Percentiles rank a stretch among this genome's conserved stretches.
Conservation (phyloP, 805 yeast species). For the Myxozyma mucilagina region DNA sequence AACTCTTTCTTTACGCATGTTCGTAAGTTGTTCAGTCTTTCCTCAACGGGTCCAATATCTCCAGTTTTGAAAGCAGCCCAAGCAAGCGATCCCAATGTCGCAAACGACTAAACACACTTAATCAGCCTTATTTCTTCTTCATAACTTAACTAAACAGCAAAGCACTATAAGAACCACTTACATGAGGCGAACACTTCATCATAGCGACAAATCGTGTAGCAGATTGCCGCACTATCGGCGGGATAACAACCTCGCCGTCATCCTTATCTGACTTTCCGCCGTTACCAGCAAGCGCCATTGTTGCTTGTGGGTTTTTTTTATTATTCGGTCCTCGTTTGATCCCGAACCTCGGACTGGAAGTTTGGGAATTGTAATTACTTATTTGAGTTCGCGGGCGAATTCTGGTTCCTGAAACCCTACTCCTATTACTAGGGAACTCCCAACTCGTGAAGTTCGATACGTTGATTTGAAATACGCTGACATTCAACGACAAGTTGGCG, state of each 20-base stretch:
- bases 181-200: background rate
- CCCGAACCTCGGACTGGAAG: background rate
- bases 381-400: background rate
- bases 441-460: too few species aligned
- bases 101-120: background rate
- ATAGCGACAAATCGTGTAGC: background rate
- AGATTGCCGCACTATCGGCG: background rate
- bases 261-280: background rate
- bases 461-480: too few species aligned
- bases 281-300: background rate
- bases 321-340: background rate
- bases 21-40: background rate
- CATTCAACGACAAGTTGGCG: too few species aligned
- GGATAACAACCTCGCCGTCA: background rate
- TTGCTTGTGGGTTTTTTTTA: background rate
- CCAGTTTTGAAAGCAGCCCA: background rate
- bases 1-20: background rate
- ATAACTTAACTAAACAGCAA: background rate
- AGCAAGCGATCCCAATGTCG: background rate
- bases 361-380: background rate
- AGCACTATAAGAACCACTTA: background rate
- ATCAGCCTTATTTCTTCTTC: background rate
- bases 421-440: too few species aligned
- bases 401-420: too few species aligned
- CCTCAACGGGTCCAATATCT: background rate